Conservation (phyloP, 2,329 filamentous ascomycete genomes). For the Phoma herbarum region DNA sequence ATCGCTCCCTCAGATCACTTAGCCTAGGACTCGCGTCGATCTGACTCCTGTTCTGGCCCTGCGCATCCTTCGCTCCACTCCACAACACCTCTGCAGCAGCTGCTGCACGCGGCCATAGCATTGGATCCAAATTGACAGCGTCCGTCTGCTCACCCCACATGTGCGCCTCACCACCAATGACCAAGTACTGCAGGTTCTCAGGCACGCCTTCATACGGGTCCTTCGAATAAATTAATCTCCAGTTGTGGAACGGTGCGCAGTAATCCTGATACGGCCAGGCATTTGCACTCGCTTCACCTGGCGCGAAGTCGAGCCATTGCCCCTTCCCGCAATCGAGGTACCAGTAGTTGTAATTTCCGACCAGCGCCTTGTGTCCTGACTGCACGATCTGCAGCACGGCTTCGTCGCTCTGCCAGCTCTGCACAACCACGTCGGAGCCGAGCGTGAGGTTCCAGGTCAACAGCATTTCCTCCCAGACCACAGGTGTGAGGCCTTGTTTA, state of each 20-base stretch:
- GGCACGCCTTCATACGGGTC: slow-evolving; percentile 72
- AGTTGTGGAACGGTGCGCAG: slow-evolving; percentile 81
- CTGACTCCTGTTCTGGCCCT: slow-evolving; percentile 75
- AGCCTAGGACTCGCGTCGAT: slow-evolving; percentile 74
- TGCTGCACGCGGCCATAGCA: slow-evolving; percentile 79
- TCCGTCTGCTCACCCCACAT: slow-evolving; percentile 85
- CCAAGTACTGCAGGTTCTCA: slow-evolving; percentile 68
- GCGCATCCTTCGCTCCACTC: slow-evolving; percentile 73
- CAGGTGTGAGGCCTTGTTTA: slow-evolving; percentile 70
- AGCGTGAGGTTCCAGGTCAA: slow-evolving; percentile 80
- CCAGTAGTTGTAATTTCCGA: slow-evolving; percentile 81
- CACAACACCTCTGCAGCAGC: slow-evolving; percentile 83
- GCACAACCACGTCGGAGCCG: slow-evolving; percentile 75
- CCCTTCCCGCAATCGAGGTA: slow-evolving; percentile 87
- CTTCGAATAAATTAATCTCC: slow-evolving; percentile 82
- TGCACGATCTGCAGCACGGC: slow-evolving; percentile 68
- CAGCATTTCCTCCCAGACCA: slow-evolving; percentile 91
- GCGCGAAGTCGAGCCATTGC: slow-evolving; percentile 77
- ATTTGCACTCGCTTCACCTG: slow-evolving; percentile 58
- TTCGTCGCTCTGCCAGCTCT: slow-evolving; percentile 75
- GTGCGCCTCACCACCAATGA: slow-evolving; percentile 82
- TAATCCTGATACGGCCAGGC: slow-evolving; percentile 80
- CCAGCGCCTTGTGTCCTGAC: slow-evolving; percentile 74
- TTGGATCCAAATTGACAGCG: slow-evolving; percentile 74
- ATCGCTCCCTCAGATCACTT: slow-evolving; percentile 77